phyloP scores from a whole-genome alignment of 2,329 filamentous ascomycete species.

The Cladosporium velox region DNA sequence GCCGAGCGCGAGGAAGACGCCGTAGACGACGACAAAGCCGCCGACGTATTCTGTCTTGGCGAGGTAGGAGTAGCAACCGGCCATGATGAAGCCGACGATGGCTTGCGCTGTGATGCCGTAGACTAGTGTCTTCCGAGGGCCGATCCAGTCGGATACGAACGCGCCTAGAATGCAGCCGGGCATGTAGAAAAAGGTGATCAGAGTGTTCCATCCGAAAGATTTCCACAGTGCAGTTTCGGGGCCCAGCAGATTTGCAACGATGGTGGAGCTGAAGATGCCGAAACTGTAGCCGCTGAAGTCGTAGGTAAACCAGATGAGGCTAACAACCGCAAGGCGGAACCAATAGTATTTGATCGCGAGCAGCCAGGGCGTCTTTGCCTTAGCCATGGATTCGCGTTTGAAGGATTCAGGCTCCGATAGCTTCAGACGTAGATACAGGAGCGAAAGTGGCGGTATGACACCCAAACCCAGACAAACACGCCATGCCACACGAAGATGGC shows the following conservation, averaged over 20 bases:
- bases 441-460: slow-evolving; percentile 71
- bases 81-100: slow-evolving; percentile 85
- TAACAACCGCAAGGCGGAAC: slow-evolving; percentile 68
- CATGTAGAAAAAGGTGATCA: slow-evolving; percentile 87
- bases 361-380: slow-evolving; percentile 52
- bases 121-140: slow-evolving; percentile 73
- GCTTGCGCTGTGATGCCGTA: slow-evolving; percentile 72
- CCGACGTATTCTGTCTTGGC: slow-evolving; percentile 66
- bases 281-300: slow-evolving; percentile 83
- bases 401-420: slow-evolving; percentile 80
- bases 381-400: slow-evolving; percentile 67
- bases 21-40: slow-evolving; percentile 77
- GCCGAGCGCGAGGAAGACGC: slow-evolving; percentile 59
- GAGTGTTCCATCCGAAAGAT: slow-evolving; percentile 82
- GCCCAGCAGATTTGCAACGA: slow-evolving; percentile 67
- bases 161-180: slow-evolving; percentile 79
- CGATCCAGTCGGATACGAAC: slow-evolving; percentile 74
- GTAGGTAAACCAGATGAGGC: slow-evolving; percentile 79
- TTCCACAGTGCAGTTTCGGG: slow-evolving; percentile 65
- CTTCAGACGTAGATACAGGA: slow-evolving; percentile 71
- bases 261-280: slow-evolving; percentile 77
- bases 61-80: slow-evolving; percentile 73
- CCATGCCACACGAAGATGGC: slow-evolving; percentile 54
- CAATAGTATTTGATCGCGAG: slow-evolving; percentile 69
- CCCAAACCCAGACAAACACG: slow-evolving; percentile 77